Evolutionary conservation across 371 early-diverging fungal genomes (phyloP).

Genomic region (Zopfochytrium polystomum): DNA sequence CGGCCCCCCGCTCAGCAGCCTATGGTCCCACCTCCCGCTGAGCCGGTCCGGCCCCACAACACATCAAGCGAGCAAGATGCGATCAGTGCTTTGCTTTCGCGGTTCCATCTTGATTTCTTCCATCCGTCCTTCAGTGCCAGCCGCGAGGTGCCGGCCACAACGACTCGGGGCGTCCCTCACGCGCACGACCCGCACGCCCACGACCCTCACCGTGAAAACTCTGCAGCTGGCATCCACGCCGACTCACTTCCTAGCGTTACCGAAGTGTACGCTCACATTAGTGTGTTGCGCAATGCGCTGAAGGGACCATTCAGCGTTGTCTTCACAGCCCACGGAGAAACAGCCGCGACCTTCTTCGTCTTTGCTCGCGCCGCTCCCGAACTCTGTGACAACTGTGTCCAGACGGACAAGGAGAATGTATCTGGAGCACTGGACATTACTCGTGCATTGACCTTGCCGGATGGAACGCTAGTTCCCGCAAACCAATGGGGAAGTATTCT

Average conservation of each 20-base stretch:
- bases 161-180: not conserved
- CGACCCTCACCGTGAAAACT: too few species aligned
- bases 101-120: not conserved
- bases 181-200: not conserved
- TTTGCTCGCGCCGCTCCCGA: constrained; percentile 6
- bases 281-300: constrained; percentile 2
- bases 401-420: constrained; percentile 11
- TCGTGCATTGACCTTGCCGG: not conserved
- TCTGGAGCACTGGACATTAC: constrained; percentile 1
- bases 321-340: not conserved
- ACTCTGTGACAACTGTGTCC: constrained; percentile 9
- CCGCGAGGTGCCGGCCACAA: not conserved
- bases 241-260: not conserved
- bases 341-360: not conserved
- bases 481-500: too few species aligned
- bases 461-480: too few species aligned
- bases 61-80: not conserved
- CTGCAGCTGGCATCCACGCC: not conserved
- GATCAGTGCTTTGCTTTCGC: too few species aligned
- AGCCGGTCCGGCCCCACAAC: too few species aligned
- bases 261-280: constrained; percentile 9
- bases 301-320: constrained; percentile 13
- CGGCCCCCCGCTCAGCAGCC: not conserved
- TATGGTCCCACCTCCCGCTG: not conserved
- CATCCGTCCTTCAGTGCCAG: not conserved